A percentile compares a stretch with the other conserved stretches of the same genome.
Conservation (phyloP, 2,329 filamentous ascomycete genomes). For the Colletotrichum sp. region DNA sequence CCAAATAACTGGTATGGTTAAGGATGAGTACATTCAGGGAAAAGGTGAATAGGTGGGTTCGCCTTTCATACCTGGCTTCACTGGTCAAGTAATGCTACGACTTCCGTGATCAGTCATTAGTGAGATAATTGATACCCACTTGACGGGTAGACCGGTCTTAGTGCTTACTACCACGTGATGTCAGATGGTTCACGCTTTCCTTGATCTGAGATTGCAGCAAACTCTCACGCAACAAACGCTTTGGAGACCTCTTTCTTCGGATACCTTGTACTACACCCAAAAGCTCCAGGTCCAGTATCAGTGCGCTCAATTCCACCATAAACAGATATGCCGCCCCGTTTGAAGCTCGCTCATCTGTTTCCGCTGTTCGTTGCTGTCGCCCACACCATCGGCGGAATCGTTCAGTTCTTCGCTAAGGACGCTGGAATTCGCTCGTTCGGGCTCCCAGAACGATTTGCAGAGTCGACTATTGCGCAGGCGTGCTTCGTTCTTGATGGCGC, state of each 20-base stretch:
- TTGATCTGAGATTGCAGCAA: accelerated
- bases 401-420: neutral
- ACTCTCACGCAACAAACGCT: neutral
- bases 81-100: neutral
- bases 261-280: neutral
- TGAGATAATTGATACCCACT: neutral
- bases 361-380: neutral
- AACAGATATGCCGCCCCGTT: neutral
- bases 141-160: neutral
- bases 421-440: neutral
- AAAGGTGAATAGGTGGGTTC: no score
- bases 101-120: neutral
- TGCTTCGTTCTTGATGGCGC: neutral
- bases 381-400: neutral
- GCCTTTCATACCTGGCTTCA: no score
- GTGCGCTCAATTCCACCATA: accelerated
- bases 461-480: neutral
- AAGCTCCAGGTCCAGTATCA: neutral
- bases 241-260: neutral
- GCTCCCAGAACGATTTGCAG: neutral
- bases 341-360: neutral
- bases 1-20: neutral
- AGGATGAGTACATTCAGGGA: neutral
- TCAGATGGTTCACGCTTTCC: neutral
- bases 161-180: neutral